A percentile compares a stretch with the other conserved stretches of the same genome.
phyloP scores from a whole-genome alignment of 352 stramenopile species.

The Pythium oligandrum region DNA sequence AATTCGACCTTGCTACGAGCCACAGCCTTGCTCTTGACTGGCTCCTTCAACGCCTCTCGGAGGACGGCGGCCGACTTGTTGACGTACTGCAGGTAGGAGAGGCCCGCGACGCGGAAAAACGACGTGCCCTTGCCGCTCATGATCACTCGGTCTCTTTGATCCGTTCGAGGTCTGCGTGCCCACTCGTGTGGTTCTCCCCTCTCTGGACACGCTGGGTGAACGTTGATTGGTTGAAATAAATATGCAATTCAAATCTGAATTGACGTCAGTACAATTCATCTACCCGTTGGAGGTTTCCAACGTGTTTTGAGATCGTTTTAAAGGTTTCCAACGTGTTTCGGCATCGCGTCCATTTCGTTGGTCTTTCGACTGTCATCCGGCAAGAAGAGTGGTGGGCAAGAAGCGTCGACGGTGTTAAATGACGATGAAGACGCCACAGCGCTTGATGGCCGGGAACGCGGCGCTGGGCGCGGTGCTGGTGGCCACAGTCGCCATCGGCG shows the following conservation, averaged over 20 bases:
- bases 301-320: background rate
- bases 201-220: background rate
- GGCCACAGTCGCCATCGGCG: constrained; percentile 33
- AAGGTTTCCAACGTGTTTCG: constrained; percentile 6
- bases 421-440: constrained; percentile 18
- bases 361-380: background rate
- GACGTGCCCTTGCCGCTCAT: constrained; percentile 81
- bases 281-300: background rate
- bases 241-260: constrained; percentile 12
- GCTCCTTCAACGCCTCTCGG: constrained; percentile 77
- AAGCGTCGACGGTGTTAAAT: no score
- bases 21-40: constrained; percentile 80
- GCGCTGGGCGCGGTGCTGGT: constrained; percentile 47
- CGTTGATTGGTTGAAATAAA: constrained; percentile 13
- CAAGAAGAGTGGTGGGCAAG: no score
- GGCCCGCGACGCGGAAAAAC: constrained; percentile 79
- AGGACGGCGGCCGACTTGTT: constrained; percentile 80
- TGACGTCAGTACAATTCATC: constrained; percentile 12
- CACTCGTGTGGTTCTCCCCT: constrained; percentile 19
- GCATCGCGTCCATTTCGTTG: constrained; percentile 8
- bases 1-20: constrained; percentile 76
- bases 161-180: background rate
- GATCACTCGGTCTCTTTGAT: constrained; percentile 12
- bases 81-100: constrained; percentile 88
- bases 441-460: constrained; percentile 10